A percentile compares a stretch with the other conserved stretches of the same genome.
These are phyloP conservation scores for Solanum pinnatisectum DNA, from an alignment of 257 asterid genomes.

Conservation along the genomic window DNA sequence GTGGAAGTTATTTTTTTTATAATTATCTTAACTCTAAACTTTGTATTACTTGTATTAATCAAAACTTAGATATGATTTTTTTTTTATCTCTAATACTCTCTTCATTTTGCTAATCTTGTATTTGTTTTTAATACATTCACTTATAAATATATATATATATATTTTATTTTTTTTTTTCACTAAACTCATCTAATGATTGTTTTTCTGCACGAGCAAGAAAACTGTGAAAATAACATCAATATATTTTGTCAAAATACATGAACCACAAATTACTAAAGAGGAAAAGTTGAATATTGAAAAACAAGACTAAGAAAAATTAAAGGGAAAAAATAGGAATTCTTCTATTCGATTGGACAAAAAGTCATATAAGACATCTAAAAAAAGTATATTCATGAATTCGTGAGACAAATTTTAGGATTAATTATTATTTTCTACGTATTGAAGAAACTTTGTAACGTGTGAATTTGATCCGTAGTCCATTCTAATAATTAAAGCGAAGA, in stretches of 20 bases:
- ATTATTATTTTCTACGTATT: not conserved
- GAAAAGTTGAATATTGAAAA: not conserved
- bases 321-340: not conserved
- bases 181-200: not conserved
- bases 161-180: no score
- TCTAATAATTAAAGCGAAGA: no score
- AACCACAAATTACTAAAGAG: not conserved
- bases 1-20: not conserved
- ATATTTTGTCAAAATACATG: not conserved
- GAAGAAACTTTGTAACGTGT: no score
- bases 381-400: not conserved
- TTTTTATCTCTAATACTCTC: not conserved
- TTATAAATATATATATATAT: no score
- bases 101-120: not conserved
- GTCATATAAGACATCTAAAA: not conserved
- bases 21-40: not conserved
- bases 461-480: not conserved
- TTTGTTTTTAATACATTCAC: not conserved
- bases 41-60: not conserved
- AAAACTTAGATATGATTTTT: not conserved
- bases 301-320: not conserved
- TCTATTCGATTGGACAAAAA: not conserved
- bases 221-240: not conserved
- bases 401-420: not conserved
- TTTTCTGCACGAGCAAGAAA: not conserved